Base-by-base conservation (phyloP, 2,329 filamentous ascomycete species). In the Colletotrichum plurivorum region DNA sequence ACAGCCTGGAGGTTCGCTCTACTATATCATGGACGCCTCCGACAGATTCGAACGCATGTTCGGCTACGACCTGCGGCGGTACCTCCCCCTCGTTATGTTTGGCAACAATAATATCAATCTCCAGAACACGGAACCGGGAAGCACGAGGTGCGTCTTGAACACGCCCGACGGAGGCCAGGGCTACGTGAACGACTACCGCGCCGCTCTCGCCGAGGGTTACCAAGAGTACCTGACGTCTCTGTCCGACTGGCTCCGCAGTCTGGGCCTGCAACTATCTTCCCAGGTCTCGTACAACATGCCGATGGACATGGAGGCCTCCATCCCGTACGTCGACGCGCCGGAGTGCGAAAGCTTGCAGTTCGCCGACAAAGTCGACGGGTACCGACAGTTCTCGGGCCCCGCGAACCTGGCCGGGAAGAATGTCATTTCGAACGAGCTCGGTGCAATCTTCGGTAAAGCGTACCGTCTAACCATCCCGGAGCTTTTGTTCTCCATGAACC, bases 211-310 rank as follows among this genome's bases (percentile, higher is more conserved):
- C 2, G 51, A 52, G 10, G 67, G 56, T 1, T 69, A 69, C 31
- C 46, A 59, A 7, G 61, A 66, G 10, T 69, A 69, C 18, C 12
- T 69, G 20, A 5, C 20, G 2, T 61, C 67, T 2, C 62, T 69
- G 2, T 22, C 39, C 1, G n/a, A 39, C 2, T 69, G 62, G 67
- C 56, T 61, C 1, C 41, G 46, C 1, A 51, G 72, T 16, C 73
- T 84, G 0, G 76, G 74, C 1, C 18, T 83, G 0, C 71, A 80
- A 41, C 80, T 77, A 55, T 84, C 82, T 0, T 71, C 76, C 1
- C 83, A 85, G 68, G 71, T 79, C 1, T 76, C 75, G 0, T 84
- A 84, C 67, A 82, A 82, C 58, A 58, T 83, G 7, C 79, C 82
- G 0, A 74, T 84, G 73, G 82, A 84, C 51, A 82, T 83, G 80